A percentile compares a stretch with the other conserved stretches of the same genome.
These are phyloP conservation scores for Chlorella ohadii DNA, from an alignment of 139 green algal genomes.

Conservation along the genomic window DNA sequence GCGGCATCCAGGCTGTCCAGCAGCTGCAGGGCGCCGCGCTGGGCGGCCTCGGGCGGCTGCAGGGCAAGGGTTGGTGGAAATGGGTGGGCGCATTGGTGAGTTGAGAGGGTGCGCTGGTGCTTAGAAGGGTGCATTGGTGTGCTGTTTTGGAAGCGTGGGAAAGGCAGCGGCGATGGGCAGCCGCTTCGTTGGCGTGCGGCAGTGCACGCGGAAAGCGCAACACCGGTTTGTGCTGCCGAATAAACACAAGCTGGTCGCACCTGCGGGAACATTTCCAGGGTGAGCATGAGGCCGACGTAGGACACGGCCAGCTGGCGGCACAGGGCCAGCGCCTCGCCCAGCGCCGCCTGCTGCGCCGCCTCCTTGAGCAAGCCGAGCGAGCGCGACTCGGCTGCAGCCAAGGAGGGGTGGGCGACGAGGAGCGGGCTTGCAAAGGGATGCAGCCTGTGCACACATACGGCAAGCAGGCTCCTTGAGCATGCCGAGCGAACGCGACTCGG, in stretches of 20 bases:
- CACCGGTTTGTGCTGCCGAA: too few relatives aligned
- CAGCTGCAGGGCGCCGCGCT: slow-evolving; percentile 74
- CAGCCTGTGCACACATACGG: not conserved
- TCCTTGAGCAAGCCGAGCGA: slow-evolving; percentile 35
- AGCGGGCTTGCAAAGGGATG: too few relatives aligned
- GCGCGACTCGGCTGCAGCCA: slow-evolving; percentile 50
- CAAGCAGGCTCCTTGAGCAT: not conserved
- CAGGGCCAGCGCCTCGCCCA: slow-evolving; percentile 48
- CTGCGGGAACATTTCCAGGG: slow-evolving; percentile 82
- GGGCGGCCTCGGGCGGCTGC: slow-evolving; percentile 62
- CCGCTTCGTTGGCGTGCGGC: too few relatives aligned
- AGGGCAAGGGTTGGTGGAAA: too few relatives aligned
- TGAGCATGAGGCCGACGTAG: slow-evolving; percentile 84
- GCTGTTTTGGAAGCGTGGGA: too few relatives aligned
- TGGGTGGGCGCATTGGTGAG: too few relatives aligned
- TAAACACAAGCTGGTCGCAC: too few relatives aligned
- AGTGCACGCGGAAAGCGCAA: too few relatives aligned
- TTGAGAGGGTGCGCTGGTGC: too few relatives aligned
- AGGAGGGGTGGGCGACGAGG: not conserved
- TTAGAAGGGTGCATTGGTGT: too few relatives aligned
- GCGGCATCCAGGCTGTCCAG: slow-evolving; percentile 59
- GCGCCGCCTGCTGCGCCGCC: not conserved
- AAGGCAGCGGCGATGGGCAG: too few relatives aligned
- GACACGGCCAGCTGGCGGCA: slow-evolving; percentile 79
- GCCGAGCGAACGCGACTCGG: not conserved